A percentile compares a stretch with the other conserved stretches of the same genome.
phyloP scores from a whole-genome alignment of 163 green algal species.

The Scenedesmus sp. region DNA sequence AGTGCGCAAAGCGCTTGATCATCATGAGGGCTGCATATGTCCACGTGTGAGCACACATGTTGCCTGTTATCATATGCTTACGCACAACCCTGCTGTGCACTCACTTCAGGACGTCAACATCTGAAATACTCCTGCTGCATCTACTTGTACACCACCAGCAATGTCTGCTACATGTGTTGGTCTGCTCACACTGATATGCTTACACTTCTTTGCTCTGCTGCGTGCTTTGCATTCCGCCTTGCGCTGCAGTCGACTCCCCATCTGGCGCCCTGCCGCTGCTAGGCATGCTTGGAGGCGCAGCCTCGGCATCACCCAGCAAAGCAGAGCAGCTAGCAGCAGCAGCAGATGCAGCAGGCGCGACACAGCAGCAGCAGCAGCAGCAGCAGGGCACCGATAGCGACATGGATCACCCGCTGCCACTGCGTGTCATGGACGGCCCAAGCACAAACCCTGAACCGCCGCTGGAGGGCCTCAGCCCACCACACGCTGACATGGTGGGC shows the following conservation, averaged over 20 bases:
- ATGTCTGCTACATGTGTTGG: not conserved
- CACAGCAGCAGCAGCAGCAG: slow-evolving; percentile 12
- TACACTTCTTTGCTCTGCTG: not conserved
- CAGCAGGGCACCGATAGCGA: slow-evolving; percentile 7
- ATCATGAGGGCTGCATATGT: not conserved
- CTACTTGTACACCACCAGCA: no score
- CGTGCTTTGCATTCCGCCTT: not conserved
- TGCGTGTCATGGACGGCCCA: slow-evolving; percentile 42
- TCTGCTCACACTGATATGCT: not conserved
- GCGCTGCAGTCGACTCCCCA: not conserved
- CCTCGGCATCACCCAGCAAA: slow-evolving; percentile 2
- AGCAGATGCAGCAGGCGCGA: slow-evolving; percentile 10
- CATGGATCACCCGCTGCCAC: not conserved
- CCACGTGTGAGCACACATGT: not conserved
- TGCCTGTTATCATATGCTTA: not conserved
- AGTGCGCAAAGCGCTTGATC: no score
- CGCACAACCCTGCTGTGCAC: not conserved
- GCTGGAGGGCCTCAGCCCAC: slow-evolving; percentile 45
- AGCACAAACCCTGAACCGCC: slow-evolving; percentile 50
- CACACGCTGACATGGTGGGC: not conserved
- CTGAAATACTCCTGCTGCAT: not conserved
- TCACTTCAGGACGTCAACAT: no score
- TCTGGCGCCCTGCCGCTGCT: slow-evolving; percentile 2
- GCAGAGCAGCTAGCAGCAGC: slow-evolving; percentile 15
- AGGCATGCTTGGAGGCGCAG: slow-evolving; percentile 2